phyloP scores from a whole-genome alignment of 1,139 yeast genomes.

The Yamadazyma mexicana region DNA sequence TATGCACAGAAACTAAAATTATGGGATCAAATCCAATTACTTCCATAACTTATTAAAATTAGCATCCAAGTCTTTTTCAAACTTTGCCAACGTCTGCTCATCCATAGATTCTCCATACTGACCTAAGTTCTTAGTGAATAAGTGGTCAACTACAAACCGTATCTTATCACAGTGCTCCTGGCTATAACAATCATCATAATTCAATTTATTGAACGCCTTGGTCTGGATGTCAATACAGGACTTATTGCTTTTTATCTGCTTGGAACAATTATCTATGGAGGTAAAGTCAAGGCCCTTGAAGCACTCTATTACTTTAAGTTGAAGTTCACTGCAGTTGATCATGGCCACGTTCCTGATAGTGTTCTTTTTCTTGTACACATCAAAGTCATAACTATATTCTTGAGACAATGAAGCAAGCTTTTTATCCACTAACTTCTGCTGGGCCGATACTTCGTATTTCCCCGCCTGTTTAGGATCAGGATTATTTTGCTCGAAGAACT shows the following conservation, averaged over 20 bases:
- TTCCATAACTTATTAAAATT: conserved; percentile 40
- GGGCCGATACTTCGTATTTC: conserved; percentile 28
- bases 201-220: conserved; percentile 34
- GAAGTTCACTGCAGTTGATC: conserved; percentile 46
- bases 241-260: conserved; percentile 27
- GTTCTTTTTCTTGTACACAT: conserved; percentile 32
- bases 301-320: conserved; percentile 38
- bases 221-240: conserved; percentile 37
- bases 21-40: conserved; percentile 41
- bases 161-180: conserved; percentile 42
- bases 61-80: conserved; percentile 32
- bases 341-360: conserved; percentile 25
- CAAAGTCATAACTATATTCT: conserved; percentile 29
- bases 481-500: conserved; percentile 33
- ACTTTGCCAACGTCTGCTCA: conserved; percentile 27
- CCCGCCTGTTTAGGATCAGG: conserved; percentile 28
- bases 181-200: conserved; percentile 41
- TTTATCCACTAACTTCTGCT: conserved; percentile 29
- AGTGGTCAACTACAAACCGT: conserved; percentile 35
- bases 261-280: conserved; percentile 29
- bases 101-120: conserved; percentile 34
- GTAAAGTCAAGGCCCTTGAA: conserved; percentile 33
- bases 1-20: conserved; percentile 44
- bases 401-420: conserved; percentile 20
- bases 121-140: conserved; percentile 42